Percentiles rank a stretch among this genome's conserved stretches.
These are phyloP conservation scores for Plasmodium gonderi DNA, from an alignment of 169 alveolate species.

Conservation along the genomic window DNA sequence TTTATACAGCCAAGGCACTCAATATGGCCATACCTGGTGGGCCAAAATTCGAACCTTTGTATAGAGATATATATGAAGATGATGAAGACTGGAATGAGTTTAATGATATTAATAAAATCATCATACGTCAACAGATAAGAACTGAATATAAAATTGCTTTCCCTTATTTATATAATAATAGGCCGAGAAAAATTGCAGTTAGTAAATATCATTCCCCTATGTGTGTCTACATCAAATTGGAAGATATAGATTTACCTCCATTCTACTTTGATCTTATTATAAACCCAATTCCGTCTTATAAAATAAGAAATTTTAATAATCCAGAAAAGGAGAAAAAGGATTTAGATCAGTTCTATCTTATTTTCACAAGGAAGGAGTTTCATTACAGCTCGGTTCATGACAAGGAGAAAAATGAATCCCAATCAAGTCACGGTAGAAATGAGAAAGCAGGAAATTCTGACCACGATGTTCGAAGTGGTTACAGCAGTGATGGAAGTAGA, in stretches of 20 bases:
- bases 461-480: background rate
- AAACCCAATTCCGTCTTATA: conserved; percentile 97
- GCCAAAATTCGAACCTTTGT: conserved; percentile 99
- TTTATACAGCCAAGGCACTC: conserved; percentile 99
- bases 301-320: conserved; percentile 82
- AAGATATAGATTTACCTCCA: conserved; percentile 94
- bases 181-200: conserved; percentile 95
- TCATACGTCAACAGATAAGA: conserved; percentile 95
- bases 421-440: background rate
- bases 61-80: conserved; percentile 96
- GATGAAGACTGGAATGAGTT: conserved; percentile 99
- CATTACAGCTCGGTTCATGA: conserved; percentile 11
- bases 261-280: conserved; percentile 97
- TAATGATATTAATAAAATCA: conserved; percentile 98
- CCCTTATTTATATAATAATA: conserved; percentile 98
- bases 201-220: conserved; percentile 89
- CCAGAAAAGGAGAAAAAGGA: conserved; percentile 66
- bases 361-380: conserved; percentile 32
- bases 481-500: background rate
- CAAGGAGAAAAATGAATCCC: background rate
- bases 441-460: background rate
- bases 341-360: conserved; percentile 45
- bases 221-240: conserved; percentile 92
- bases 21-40: conserved; percentile 99
- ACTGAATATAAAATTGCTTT: conserved; percentile 99